Conservation (phyloP, 495 filamentous ascomycete genomes). For the Lindgomyces ingoldianus region DNA sequence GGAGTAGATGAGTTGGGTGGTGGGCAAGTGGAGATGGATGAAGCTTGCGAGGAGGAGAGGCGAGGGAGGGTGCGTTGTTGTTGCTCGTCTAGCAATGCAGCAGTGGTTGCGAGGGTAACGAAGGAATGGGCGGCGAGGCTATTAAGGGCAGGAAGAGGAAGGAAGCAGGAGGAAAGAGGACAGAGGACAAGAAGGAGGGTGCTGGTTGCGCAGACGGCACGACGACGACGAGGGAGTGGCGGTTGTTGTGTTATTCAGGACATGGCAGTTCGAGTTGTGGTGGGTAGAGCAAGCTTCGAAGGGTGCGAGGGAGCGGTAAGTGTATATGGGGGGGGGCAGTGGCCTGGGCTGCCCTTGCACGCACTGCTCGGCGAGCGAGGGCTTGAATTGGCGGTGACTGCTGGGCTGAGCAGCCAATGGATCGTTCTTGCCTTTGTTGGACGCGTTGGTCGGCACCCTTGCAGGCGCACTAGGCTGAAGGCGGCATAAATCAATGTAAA, state of each 20-base stretch:
- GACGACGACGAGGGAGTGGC: not conserved
- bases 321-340: no score
- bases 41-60: constrained; percentile 2
- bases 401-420: no score
- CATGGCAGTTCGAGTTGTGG: constrained; percentile 11
- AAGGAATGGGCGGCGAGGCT: constrained; percentile 13
- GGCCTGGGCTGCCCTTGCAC: no score
- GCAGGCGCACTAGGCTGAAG: not conserved
- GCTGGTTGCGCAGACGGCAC: constrained; percentile 9
- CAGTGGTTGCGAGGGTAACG: constrained; percentile 30
- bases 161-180: not conserved
- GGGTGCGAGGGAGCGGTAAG: not conserved
- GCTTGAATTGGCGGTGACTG: no score
- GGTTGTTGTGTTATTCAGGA: constrained; percentile 3
- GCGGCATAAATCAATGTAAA: not conserved
- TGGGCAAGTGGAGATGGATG: constrained; percentile 10
- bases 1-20: constrained; percentile 14
- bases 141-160: not conserved
- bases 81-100: constrained; percentile 16
- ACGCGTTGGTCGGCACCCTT: no score
- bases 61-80: not conserved
- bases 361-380: no score
- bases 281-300: not conserved
- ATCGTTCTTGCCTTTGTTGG: no score
- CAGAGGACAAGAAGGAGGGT: constrained; percentile 3